phyloP scores from a whole-genome alignment of 352 stramenopile species.

The Phytophthora fragariaefolia region DNA sequence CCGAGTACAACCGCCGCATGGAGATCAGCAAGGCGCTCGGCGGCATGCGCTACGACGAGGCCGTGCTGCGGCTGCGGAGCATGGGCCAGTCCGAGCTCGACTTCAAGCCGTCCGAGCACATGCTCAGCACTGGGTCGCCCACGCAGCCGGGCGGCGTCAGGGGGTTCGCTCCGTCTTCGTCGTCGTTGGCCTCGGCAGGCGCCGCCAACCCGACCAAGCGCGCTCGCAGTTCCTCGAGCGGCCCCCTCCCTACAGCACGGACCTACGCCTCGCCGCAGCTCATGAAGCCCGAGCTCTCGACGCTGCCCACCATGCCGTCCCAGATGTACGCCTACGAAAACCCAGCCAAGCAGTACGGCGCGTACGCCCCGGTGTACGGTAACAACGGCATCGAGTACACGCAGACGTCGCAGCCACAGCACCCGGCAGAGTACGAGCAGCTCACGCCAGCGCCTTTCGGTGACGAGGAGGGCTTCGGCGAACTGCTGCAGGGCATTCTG shows the following conservation, averaged over 20 bases:
- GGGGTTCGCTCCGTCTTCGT: slow-evolving; percentile 20
- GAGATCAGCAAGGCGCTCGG: slow-evolving; percentile 84
- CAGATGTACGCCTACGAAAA: slow-evolving; percentile 43
- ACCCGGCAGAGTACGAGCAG: slow-evolving; percentile 57
- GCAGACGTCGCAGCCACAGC: slow-evolving; percentile 25
- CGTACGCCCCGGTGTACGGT: slow-evolving; percentile 35
- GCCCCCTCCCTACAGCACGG: slow-evolving; percentile 34
- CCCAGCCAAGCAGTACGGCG: slow-evolving; percentile 33
- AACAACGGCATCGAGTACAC: slow-evolving; percentile 40
- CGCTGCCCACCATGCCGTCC: slow-evolving; percentile 24
- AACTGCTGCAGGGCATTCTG: slow-evolving; percentile 74
- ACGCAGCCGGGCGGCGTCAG: slow-evolving; percentile 25
- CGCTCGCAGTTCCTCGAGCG: slow-evolving; percentile 33
- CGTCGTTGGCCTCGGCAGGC: slow-evolving; percentile 3
- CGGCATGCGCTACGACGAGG: slow-evolving; percentile 86
- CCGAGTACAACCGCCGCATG: slow-evolving; percentile 87
- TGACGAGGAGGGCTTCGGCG: slow-evolving; percentile 73
- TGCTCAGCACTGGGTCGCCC: slow-evolving; percentile 40
- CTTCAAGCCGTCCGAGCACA: slow-evolving; percentile 50
- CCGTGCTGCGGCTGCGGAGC: slow-evolving; percentile 62
- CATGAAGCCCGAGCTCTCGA: slow-evolving; percentile 40
- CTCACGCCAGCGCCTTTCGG: slow-evolving; percentile 56
- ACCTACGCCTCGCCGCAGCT: slow-evolving; percentile 33
- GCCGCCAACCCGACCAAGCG: slow-evolving; percentile 33
- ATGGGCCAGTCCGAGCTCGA: slow-evolving; percentile 70